Evolutionary conservation across 2,329 filamentous ascomycete genomes (phyloP), one percentile per base, ranked within the genome.

Genomic region (Alternaria novae-zelandiae): DNA sequence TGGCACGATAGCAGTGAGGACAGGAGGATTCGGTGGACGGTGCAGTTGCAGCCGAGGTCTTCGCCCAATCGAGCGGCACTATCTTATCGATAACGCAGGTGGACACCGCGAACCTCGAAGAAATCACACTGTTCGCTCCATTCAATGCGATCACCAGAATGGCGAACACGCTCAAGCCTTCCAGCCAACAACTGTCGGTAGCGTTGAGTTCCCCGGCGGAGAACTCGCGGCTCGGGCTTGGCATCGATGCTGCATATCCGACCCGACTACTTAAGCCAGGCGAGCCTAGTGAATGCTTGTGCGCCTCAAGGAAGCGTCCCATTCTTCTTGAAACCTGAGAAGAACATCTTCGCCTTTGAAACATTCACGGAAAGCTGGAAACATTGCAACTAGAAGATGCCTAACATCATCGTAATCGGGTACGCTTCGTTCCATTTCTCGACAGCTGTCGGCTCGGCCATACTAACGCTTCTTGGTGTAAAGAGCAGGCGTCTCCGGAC

Each of bases 401-500:
- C 43, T n/a, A 79, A 79, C 49, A 79, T 85, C 49, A 79, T 83
- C 7, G 80, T 85, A 6, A 72, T 85, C 23, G 83, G 83, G 83
- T 84, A 71, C 70, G 78, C 59, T 43, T 43, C 36, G 30, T 12
- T 9, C 21, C 15, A 28, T 20, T 10, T 7, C 30, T 3, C 13
- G 13, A 12, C 20, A 28, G 11, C 49, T n/a, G 15, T 13, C 10
- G n/a, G 11, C 32, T 55, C n/a, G n/a, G 30, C 7, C 26, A 28
- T 41, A 11, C 15, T 49, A 23, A 55, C 36, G 30, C 6, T 41
- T 28, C 41, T 28, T 9, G 21, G n/a, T 11, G 30, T 43, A n/a
- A 53, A 89, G 87, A 53, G 89, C 89, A 57, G 88, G 89, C 44
- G 88, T 91, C 3, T 84, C 86, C 28, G 89, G 88, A n/a, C 82